Evolutionary conservation across 352 stramenopile species (phyloP), one percentile per base, ranked within the genome.

Genomic region (Pythium guiyangense): DNA sequence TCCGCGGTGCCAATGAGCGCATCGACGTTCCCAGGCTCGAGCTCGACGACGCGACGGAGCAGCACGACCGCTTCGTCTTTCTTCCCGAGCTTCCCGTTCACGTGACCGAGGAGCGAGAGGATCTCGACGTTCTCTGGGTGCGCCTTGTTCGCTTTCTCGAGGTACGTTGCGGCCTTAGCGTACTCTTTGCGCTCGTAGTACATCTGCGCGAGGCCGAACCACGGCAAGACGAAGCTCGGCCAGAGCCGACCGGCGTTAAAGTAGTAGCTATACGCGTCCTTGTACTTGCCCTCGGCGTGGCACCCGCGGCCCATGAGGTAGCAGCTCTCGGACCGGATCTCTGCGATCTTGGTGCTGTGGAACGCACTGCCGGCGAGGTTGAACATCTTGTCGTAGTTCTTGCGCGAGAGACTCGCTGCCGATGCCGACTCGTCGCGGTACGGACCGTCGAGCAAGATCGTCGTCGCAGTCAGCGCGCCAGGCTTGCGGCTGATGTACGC

Each of bases 211-310:
- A 96, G 53, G 1, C 86, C 86, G 52, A 93, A 86, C 84, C 84
- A 94, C 10, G 86, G 84, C 20, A 94, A 64, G 35, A 92, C 86
- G 40, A 94, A 93, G 65, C 92, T 91, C 4, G 84, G 77, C 78
- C 81, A 91, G n/a, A 91, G 69, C 17, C 84, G 81, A 26, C 80
- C 95, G 31, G 95, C 94, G 56, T 97, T 95, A 54, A 97, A 95
- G 73, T 99, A 99, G 67, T 98, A 97, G 65, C 93, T 96, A 66
- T 97, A 96, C 14, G 96, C 96, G 57, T 98, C 86, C 63, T 98
- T 96, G 71, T 97, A 97, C 60, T 98, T 96, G 52, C 87, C 88
- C 56, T 82, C 80, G 35, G 94, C 90, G 65, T 99, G 96, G 54
- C 94, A 94, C n/a, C 97, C 95, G 52, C 96, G 88, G 12, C 91